Evolutionary conservation across 2,329 filamentous ascomycete species (phyloP).

Genomic region (Trichoderma sp.): DNA sequence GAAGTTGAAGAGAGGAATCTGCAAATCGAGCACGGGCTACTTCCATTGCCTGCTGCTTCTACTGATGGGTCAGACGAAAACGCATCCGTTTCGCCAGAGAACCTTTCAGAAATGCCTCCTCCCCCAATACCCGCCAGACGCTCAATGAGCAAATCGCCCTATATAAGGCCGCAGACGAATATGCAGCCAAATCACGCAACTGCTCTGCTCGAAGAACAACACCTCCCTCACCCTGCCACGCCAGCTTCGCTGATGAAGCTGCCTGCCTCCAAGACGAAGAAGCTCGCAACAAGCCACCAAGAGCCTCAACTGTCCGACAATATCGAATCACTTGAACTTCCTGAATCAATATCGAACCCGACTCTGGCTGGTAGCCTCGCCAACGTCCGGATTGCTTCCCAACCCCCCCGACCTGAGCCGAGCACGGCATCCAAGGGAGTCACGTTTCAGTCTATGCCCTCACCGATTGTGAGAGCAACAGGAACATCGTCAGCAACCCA

Average conservation of each 20-base stretch:
- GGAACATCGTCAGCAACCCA: conserved; percentile 58
- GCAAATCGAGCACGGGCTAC: conserved; percentile 41
- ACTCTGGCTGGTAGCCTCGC: conserved; percentile 35
- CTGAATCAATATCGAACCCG: conserved; percentile 61
- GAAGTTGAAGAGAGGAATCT: conserved; percentile 51
- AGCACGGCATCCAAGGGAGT: conserved; percentile 51
- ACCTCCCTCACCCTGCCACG: conserved; percentile 68
- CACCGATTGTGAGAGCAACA: conserved; percentile 49
- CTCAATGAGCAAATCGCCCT: conserved; percentile 67
- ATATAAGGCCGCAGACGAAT: conserved; percentile 58
- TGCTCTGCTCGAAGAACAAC: conserved; percentile 23
- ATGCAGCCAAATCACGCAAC: conserved; percentile 25
- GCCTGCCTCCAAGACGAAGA: conserved; percentile 55
- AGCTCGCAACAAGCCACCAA: conserved; percentile 43
- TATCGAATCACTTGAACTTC: conserved; percentile 65
- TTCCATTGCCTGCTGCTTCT: conserved; percentile 42
- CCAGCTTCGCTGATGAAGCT: conserved; percentile 87
- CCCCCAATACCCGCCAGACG: conserved; percentile 66
- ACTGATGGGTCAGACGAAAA: conserved; percentile 64
- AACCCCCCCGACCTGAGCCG: conserved; percentile 42
- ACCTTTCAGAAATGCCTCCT: conserved; percentile 66
- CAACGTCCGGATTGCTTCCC: conserved; percentile 43
- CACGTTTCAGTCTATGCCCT: conserved; percentile 50
- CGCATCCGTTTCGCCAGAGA: conserved; percentile 65
- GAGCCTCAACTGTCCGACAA: conserved; percentile 52